Evolutionary conservation across 208 protist genomes (phyloP), one percentile per base, ranked within the genome.

Genomic region (Wallacemonas sp.): DNA sequence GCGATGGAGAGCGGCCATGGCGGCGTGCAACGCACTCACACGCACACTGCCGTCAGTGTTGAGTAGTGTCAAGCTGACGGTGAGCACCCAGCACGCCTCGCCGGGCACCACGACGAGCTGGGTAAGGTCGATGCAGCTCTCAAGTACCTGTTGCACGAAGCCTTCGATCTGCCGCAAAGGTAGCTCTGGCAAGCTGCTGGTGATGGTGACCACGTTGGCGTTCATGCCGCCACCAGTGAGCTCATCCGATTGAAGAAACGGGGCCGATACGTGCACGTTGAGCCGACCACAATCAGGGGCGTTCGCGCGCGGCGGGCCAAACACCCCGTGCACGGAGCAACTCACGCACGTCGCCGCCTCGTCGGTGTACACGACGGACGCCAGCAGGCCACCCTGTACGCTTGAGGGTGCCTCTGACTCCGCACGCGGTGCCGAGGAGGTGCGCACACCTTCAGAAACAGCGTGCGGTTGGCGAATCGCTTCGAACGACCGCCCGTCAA

Each of bases 31-130:
- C 1, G 72, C 68, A 13, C 69, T 67, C 13, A 81, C 80, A 17
- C 81, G 82, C 27, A 96, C 68, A 4, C 83, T 78, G 3, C 91
- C 91, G 64, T 96, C 91, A 4, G 80, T 83, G 61, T 84, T 83
- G 19, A 93, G 59, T 42, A 93, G 66, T 53, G 78, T 79, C 39
- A 94, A 22, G 44, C 68, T 76, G 22, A 93, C 71, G 19, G 72
- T 79, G 21, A 96, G 73, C 44, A 94, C 82, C 88, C 91, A 96
- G 60, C 87, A 93, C 9, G 91, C 91, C 59, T 91, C 91, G 0
- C 83, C 79, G 17, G 53, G 59, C n/a, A 82, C 52, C n/a, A 94
- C 68, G 27, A 34, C 66, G 37, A 93, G 78, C 71, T 78, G 72
- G 3, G 57, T 41, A 15, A 89, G 66, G 48, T 91, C 81, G 34